Evolutionary conservation across 2,329 filamentous ascomycete genomes (phyloP), one percentile per base, ranked within the genome.

Genomic region (Aspergillus proliferans): DNA sequence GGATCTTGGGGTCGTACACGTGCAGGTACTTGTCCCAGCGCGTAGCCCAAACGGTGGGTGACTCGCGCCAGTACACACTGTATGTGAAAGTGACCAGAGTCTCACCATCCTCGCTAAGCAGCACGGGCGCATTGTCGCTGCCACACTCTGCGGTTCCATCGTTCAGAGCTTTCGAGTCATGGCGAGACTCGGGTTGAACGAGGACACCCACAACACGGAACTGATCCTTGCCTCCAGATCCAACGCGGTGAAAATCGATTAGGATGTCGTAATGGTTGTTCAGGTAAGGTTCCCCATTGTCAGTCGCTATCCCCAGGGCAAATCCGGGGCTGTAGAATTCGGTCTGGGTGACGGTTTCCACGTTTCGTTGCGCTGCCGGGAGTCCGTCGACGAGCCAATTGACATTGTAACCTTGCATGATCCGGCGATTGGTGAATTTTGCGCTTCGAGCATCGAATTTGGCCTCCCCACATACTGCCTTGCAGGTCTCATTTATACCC

Each of bases 11-110:
- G 68, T 97, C 91, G 65, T 91, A 94, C 26, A 98, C 92, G 64
- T 97, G 92, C 33, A 98, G 79, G 67, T 97, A 97, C 72, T 95
- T 97, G 77, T 98, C 93, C 93, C 93, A 98, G 56, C 93, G 83
- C 10, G 93, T 98, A 24, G 93, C 93, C 85, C 95, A 98, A 1
- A 87, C 88, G 1, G 91, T 97, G 1, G 79, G 65, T 0, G 90
- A 96, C 57, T 84, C 82, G 49, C 79, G 81, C 93, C 93, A 98
- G 70, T 85, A 87, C 12, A 97, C 88, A 57, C 87, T 89, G 74
- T 98, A 98, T 4, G 90, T 95, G 75, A 88, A 98, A 2, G 83
- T 81, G 19, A 96, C 88, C 18, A 79, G 72, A 18, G 80, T 89
- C 12, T 80, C 77, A 2, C 76, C 76, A 4, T 79, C 74, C 59